Evolutionary conservation across 352 stramenopile species (phyloP), one percentile per base, ranked within the genome.

Genomic region (Globisporangium radiosum): DNA sequence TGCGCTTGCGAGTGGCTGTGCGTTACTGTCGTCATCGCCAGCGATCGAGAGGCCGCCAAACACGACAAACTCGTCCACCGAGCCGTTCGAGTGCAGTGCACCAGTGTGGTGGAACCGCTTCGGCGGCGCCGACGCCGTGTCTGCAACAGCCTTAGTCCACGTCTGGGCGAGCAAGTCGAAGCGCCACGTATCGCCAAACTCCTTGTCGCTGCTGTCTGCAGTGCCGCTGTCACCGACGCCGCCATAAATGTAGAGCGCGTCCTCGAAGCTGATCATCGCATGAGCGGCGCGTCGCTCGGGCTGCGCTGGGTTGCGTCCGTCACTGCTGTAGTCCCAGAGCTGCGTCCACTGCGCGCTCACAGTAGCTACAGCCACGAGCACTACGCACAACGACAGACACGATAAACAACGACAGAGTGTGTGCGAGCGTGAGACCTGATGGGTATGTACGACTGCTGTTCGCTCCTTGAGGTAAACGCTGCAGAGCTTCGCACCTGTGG

Each of bases 131-230:
- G 56, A 10, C 13, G 57, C 65, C 14, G 56, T 19, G 0, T 62
- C 64, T 5, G 65, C 52, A 15, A 60, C 57, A 5, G 83, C 10
- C 38, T 76, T 62, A 0, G 65, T 48, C 74, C 76, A 86, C 52
- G 61, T 57, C n/a, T 65, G 63, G 0, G 44, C 47, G 13, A 68
- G 47, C 36, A 84, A 54, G 40, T 86, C 72, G 47, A 87, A 85
- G 10, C 65, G 63, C 81, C 81, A 92, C n/a, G 81, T 88, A 58
- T 92, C 81, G n/a, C 80, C 76, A 39, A 74, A 84, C 60, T 92
- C 81, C 57, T 78, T 52, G 52, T 86, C 76, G 5, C 57, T 56
- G 37, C 59, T 57, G 7, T 63, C 54, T 6, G 38, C 52, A 36
- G 43, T 70, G 3, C 57, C 13, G 40, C 66, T 19, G 7, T 70